Conservation (phyloP, 768 basidiomycete species). For the Mycena belliarum region DNA sequence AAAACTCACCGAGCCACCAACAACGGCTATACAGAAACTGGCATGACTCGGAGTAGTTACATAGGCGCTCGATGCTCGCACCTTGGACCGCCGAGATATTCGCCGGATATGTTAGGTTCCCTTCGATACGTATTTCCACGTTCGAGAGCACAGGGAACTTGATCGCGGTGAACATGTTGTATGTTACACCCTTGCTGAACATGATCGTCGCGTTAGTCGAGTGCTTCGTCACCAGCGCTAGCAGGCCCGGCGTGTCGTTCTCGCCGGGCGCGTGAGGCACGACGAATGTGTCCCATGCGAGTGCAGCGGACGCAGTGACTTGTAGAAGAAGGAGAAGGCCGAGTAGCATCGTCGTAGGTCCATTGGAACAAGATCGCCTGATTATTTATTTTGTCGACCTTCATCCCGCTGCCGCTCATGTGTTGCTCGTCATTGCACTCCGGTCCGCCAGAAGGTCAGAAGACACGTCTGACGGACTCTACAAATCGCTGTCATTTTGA, state of each 20-base stretch:
- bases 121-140: slow-evolving; percentile 57
- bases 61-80: slow-evolving; percentile 17
- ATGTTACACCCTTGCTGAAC: slow-evolving; percentile 55
- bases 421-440: neutral
- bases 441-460: neutral
- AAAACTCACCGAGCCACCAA: slow-evolving; percentile 40
- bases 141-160: slow-evolving; percentile 55
- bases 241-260: slow-evolving; percentile 55
- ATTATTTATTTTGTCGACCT: slow-evolving; percentile 3
- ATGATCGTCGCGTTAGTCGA: slow-evolving; percentile 51
- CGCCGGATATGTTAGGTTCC: slow-evolving; percentile 56
- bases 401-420: neutral
- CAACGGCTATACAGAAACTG: slow-evolving; percentile 33
- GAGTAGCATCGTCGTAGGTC: slow-evolving; percentile 7
- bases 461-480: neutral
- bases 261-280: slow-evolving; percentile 49
- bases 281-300: slow-evolving; percentile 49
- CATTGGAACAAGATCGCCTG: neutral
- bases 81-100: slow-evolving; percentile 55
- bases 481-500: neutral
- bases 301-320: slow-evolving; percentile 22
- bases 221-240: slow-evolving; percentile 43
- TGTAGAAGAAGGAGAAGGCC: slow-evolving; percentile 28
- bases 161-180: slow-evolving; percentile 64
- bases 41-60: neutral